Percentiles rank a stretch among this genome's conserved stretches.
These are phyloP conservation scores for Calonectria pauciramosa DNA, from an alignment of 2,329 filamentous ascomycete species.

Conservation along the genomic window DNA sequence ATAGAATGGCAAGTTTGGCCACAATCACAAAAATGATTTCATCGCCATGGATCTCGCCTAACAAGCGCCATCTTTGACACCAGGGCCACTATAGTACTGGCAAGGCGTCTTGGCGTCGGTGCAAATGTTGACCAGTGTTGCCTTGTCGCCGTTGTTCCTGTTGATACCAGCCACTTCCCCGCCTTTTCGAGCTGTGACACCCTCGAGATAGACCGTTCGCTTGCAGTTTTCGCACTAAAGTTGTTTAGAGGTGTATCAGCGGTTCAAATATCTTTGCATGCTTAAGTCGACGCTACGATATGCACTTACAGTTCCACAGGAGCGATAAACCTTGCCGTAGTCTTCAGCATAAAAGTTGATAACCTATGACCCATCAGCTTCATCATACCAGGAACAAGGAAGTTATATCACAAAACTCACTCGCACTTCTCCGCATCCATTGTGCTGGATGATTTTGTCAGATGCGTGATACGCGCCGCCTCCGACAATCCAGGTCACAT, in stretches of 20 bases:
- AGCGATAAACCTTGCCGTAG: not conserved
- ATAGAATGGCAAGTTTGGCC: not conserved
- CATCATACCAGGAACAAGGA: not conserved
- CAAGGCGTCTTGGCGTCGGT: constrained; percentile 2
- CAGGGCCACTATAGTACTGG: not conserved
- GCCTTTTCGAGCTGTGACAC: not conserved
- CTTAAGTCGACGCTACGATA: not conserved
- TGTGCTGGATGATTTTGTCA: not conserved
- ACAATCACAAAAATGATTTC: not conserved
- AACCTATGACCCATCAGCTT: not conserved
- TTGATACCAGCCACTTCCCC: not conserved
- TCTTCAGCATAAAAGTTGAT: constrained; percentile 5
- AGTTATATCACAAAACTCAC: not conserved
- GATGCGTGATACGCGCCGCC: not conserved
- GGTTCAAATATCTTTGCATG: accelerated
- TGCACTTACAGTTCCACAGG: not conserved
- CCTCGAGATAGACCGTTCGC: not conserved
- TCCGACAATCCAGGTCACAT: not conserved
- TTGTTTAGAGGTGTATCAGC: not conserved
- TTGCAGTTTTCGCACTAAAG: not conserved
- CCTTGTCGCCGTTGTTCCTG: not conserved
- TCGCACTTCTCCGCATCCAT: not conserved
- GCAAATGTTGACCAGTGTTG: not conserved
- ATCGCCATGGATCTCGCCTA: not conserved
- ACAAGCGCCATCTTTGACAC: not conserved